A percentile compares a stretch with the other conserved stretches of the same genome.
phyloP scores from a whole-genome alignment of 2,329 filamentous ascomycete species.

The Colletotrichum somersetense region DNA sequence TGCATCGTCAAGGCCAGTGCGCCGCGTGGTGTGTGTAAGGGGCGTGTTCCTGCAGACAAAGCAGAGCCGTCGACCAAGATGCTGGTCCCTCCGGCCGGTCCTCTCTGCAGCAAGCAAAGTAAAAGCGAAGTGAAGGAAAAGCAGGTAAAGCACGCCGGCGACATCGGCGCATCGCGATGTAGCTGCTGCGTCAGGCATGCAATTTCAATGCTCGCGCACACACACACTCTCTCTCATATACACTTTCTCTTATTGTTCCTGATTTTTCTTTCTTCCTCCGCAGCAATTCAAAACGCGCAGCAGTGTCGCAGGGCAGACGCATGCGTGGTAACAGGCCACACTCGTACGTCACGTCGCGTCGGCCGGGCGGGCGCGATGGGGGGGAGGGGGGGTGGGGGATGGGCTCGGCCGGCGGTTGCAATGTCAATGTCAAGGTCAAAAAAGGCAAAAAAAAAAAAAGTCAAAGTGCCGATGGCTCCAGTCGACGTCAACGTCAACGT shows the following conservation, averaged over 20 bases:
- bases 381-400: too few relatives aligned
- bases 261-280: background rate
- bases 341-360: background rate
- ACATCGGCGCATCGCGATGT: background rate
- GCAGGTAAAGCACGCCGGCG: background rate
- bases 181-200: background rate
- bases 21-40: background rate
- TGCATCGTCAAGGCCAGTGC: background rate
- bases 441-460: too few relatives aligned
- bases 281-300: background rate
- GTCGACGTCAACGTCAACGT: background rate
- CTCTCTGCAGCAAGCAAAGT: constrained; percentile 3
- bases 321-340: background rate
- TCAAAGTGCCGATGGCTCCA: background rate
- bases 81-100: background rate
- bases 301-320: background rate
- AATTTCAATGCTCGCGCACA: background rate
- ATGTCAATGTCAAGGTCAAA: background rate
- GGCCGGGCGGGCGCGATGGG: too few relatives aligned
- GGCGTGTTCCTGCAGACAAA: background rate
- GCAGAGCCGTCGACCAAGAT: background rate
- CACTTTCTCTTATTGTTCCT: too few relatives aligned
- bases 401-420: too few relatives aligned
- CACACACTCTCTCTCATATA: too few relatives aligned
- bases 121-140: background rate